Percentiles rank a stretch among this genome's conserved stretches.
These are phyloP conservation scores for Pleurotus pulmonarius DNA, from an alignment of 768 basidiomycete genomes.

Conservation along the genomic window DNA sequence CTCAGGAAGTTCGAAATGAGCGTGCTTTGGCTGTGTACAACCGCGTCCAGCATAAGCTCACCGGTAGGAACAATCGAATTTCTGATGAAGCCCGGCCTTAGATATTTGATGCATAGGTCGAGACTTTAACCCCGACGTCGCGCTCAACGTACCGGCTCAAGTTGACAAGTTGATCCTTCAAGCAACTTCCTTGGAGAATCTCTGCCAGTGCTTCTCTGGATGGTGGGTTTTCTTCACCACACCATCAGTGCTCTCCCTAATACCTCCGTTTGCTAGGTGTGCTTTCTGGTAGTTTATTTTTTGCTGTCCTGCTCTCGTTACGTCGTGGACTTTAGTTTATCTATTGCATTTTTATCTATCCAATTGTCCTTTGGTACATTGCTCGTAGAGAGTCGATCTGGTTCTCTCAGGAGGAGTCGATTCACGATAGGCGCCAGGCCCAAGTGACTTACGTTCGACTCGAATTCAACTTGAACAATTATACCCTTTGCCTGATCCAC, in stretches of 20 bases:
- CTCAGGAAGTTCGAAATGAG: conserved; percentile 88
- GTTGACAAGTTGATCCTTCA: conserved; percentile 93
- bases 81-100: background rate
- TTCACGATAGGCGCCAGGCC: background rate
- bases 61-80: conserved; percentile 46
- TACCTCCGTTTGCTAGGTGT: conserved; percentile 37
- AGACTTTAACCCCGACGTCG: conserved; percentile 86
- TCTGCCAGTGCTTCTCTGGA: conserved; percentile 95
- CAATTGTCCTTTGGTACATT: background rate
- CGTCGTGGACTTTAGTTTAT: conserved; percentile 1
- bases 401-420: no score
- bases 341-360: background rate
- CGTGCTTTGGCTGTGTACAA: conserved; percentile 90
- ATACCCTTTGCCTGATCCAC: background rate
- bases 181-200: conserved; percentile 90
- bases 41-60: conserved; percentile 92
- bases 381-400: no score
- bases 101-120: conserved; percentile 48
- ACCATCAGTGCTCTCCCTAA: background rate
- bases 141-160: conserved; percentile 73
- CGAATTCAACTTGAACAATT: background rate
- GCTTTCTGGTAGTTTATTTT: conserved; percentile 62
- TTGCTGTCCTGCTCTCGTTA: background rate
- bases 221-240: conserved; percentile 48
- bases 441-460: background rate